Percentiles rank a stretch among this genome's conserved stretches.
Evolutionary conservation across 139 green algal genomes (phyloP).

Genomic region (Closterium sp.): DNA sequence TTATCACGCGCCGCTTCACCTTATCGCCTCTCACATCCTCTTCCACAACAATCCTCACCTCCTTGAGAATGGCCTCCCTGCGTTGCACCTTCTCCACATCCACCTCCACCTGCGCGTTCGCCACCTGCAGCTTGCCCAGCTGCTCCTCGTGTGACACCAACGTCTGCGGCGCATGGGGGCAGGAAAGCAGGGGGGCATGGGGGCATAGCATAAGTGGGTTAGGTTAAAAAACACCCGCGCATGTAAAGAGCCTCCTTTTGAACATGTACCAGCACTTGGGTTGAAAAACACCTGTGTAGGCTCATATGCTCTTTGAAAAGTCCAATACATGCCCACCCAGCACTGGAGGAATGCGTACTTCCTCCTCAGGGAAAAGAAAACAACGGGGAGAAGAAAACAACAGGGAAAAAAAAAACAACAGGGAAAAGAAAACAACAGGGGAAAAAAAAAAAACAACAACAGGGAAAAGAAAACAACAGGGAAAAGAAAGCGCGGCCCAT

Average conservation of each 20-base stretch:
- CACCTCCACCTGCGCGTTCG: slow-evolving; percentile 63
- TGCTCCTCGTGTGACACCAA: slow-evolving; percentile 12
- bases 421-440: not conserved
- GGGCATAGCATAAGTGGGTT: not conserved
- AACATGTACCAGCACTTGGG: too few relatives aligned
- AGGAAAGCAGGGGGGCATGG: not conserved
- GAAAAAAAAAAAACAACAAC: too few relatives aligned
- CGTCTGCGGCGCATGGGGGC: not conserved
- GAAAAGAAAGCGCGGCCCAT: too few relatives aligned
- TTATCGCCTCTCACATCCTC: too few relatives aligned
- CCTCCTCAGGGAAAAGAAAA: not conserved
- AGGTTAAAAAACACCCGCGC: too few relatives aligned
- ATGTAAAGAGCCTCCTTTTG: too few relatives aligned
- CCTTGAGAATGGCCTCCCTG: slow-evolving; percentile 54
- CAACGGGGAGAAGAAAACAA: not conserved
- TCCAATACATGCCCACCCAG: too few relatives aligned
- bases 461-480: not conserved
- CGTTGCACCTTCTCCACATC: slow-evolving; percentile 70
- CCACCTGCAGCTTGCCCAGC: slow-evolving; percentile 38
- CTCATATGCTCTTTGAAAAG: too few relatives aligned
- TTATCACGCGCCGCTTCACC: too few relatives aligned
- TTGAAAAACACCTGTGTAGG: too few relatives aligned
- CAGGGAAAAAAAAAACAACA: not conserved
- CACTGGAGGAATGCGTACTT: too few relatives aligned
- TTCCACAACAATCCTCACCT: slow-evolving; percentile 38